Conservation (phyloP, 345 rosid genomes). For the Kandelia obovata region DNA sequence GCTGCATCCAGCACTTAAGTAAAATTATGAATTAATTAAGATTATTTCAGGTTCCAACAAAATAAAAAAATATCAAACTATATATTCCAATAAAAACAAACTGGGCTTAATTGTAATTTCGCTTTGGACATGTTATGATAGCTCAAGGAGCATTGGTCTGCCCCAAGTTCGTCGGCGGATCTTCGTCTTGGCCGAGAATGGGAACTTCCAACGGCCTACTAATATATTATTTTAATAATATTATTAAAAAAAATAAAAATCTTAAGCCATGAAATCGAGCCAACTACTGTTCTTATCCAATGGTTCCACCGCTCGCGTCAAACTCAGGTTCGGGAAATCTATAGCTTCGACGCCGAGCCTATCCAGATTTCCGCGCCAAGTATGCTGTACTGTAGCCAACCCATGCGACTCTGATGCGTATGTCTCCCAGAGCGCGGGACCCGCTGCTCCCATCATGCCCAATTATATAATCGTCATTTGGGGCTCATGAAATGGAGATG, state of each 20-base stretch:
- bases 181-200: slow-evolving; percentile 39
- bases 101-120: slow-evolving; percentile 7
- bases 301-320: not conserved
- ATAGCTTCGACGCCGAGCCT: slow-evolving; percentile 16
- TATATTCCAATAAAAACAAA: not conserved
- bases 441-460: not conserved
- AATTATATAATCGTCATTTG: not conserved
- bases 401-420: too few relatives aligned
- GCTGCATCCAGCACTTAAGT: too few relatives aligned
- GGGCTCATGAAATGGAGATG: too few relatives aligned
- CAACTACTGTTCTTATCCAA: slow-evolving; percentile 26
- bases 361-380: not conserved
- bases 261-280: slow-evolving; percentile 21
- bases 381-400: too few relatives aligned
- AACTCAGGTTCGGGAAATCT: slow-evolving; percentile 26
- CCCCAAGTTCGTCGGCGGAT: slow-evolving; percentile 22
- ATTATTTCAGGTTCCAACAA: not conserved
- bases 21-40: too few relatives aligned
- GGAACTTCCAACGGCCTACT: slow-evolving; percentile 8
- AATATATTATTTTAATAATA: not conserved
- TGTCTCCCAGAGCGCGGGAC: slow-evolving; percentile 7
- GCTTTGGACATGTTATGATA: not conserved
- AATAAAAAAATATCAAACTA: not conserved
- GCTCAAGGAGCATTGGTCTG: not conserved
- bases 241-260: slow-evolving; percentile 5